Base-by-base conservation (phyloP, 1,284 basidiomycete species). In the Thelephora terrestris region DNA sequence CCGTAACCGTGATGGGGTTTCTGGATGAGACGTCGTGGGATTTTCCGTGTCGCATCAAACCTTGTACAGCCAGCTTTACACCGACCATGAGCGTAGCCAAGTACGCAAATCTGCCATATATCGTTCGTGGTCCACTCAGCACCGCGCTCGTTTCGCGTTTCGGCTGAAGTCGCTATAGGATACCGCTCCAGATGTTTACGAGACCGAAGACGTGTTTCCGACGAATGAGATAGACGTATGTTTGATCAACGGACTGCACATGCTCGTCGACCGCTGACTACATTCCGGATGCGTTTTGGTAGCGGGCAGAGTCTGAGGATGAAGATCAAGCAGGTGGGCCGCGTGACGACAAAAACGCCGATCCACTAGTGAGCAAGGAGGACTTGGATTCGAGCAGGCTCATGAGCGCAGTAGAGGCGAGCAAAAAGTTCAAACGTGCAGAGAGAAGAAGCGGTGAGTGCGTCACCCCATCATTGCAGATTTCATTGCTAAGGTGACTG, bases 111-210 rank as follows among this genome's bases (percentile, higher is more conserved):
- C 71, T 96, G 6, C 92, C 92, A 21, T 91, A 96, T 61, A 94
- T 96, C 52, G 92, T 93, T 58, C 57, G 17, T 17, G 18, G 9
- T 40, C 40, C 23, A 25, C 47, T 7, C 21, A 18, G 18, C 47
- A 35, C 37, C 17, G 43, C 32, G 14, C 37, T 52, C 17, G 36
- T 40, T 20, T 43, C 3, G 5, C 37, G 40, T 47, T 35, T 23
- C 27, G 21, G 18, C 38, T 39, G 29, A 45, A 9, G 44, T 46
- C 50, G 18, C 18, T 21, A 43, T 50, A 94, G 90, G 91, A 94
- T 63, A 89, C 88, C 7, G 90, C 89, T 1, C 88, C 80, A 38
- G 92, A 96, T 62, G 78, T 95, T 35, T 96, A 95, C 61, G 92
- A 96, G 65, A 95, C 92, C 0, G 82, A 89, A 45, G 91, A 95